Evolutionary conservation across 2,329 filamentous ascomycete genomes (phyloP).

Genomic region (Penicillium sp.): DNA sequence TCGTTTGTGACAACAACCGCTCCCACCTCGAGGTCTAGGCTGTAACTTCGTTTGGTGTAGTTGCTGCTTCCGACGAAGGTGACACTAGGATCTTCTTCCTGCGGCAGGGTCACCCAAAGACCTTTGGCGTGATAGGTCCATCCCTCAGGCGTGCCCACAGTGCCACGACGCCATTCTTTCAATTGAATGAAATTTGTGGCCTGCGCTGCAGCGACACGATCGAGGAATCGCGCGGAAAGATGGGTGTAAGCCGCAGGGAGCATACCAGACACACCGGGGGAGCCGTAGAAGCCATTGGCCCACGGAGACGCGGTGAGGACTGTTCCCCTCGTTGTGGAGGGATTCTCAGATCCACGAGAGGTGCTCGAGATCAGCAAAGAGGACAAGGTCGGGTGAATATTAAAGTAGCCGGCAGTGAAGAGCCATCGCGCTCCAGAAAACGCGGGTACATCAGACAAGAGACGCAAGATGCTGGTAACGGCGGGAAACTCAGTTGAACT

Average conservation of each 20-base stretch:
- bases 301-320: constrained; percentile 89
- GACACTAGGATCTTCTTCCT: constrained; percentile 62
- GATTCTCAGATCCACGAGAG: constrained; percentile 25
- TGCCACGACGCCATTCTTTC: constrained; percentile 82
- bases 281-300: constrained; percentile 93
- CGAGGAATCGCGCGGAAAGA: constrained; percentile 74
- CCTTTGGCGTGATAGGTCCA: constrained; percentile 99
- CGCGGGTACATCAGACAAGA: constrained; percentile 54
- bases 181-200: constrained; percentile 59
- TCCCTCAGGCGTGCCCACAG: constrained; percentile 69
- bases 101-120: constrained; percentile 68
- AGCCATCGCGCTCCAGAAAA: constrained; percentile 76
- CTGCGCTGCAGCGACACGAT: constrained; percentile 50
- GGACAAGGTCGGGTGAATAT: constrained; percentile 80
- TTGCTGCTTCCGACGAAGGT: constrained; percentile 88
- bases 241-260: constrained; percentile 88
- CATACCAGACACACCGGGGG: constrained; percentile 80
- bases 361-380: constrained; percentile 70
- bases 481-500: constrained; percentile 84
- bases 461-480: constrained; percentile 66
- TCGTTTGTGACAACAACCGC: constrained; percentile 79
- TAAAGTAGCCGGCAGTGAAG: constrained; percentile 98
- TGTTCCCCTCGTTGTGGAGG: constrained; percentile 54
- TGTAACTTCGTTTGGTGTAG: constrained; percentile 91
- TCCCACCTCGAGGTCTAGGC: constrained; percentile 84